Conservation (phyloP, 2,329 filamentous ascomycete genomes). For the Cladosporium halotolerans region DNA sequence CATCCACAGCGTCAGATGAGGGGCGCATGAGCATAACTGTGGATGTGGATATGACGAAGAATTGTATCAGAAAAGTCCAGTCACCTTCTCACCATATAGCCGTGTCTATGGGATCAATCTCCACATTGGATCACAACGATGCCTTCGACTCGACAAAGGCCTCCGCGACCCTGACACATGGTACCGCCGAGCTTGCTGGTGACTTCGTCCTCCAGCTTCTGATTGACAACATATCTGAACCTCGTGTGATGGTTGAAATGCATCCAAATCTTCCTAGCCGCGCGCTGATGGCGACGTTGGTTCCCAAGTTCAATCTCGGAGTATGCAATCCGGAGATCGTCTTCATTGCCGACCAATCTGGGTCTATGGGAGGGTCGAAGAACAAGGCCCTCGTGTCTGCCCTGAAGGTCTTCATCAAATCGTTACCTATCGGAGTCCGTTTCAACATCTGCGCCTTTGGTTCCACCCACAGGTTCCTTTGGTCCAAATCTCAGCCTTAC, state of each 20-base stretch:
- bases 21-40: conserved; percentile 50
- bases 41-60: conserved; percentile 53
- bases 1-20: conserved; percentile 19
- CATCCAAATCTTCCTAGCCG: conserved; percentile 56
- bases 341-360: conserved; percentile 66
- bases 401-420: conserved; percentile 59
- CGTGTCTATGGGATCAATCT: conserved; percentile 57
- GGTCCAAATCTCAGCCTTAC: conserved; percentile 38
- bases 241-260: conserved; percentile 59
- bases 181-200: conserved; percentile 48
- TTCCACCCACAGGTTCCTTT: conserved; percentile 40
- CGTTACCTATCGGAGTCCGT: conserved; percentile 55
- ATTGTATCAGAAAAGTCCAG: conserved; percentile 55
- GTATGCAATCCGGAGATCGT: conserved; percentile 56
- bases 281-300: conserved; percentile 64
- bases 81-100: conserved; percentile 64
- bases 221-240: conserved; percentile 54
- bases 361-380: conserved; percentile 52
- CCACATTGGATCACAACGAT: conserved; percentile 34
- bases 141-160: conserved; percentile 53
- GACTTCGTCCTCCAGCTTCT: conserved; percentile 64
- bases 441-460: conserved; percentile 70
- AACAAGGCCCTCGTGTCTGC: conserved; percentile 52
- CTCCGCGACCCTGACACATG: conserved; percentile 54
- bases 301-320: conserved; percentile 62